A percentile compares a stretch with the other conserved stretches of the same genome.
These are phyloP conservation scores for Botrytis squamosa DNA, from an alignment of 2,329 filamentous ascomycete genomes.

Conservation along the genomic window DNA sequence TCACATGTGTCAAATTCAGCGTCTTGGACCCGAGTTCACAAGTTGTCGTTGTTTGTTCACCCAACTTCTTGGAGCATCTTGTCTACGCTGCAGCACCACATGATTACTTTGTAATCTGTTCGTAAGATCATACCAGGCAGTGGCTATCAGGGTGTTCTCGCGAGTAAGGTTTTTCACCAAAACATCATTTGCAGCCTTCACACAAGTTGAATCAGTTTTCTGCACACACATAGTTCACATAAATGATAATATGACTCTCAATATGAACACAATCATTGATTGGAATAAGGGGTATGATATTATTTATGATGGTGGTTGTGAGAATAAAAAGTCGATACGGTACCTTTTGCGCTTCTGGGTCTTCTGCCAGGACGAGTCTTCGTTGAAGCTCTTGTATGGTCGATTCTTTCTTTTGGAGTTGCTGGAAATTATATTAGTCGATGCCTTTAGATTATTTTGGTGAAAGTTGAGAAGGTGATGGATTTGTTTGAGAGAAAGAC, in stretches of 20 bases:
- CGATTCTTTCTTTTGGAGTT: constrained; percentile 34
- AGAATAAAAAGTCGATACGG: constrained; percentile 28
- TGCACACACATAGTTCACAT: constrained; percentile 22
- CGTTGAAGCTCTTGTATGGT: constrained; percentile 35
- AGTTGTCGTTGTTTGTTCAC: constrained; percentile 77
- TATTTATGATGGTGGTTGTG: constrained; percentile 18
- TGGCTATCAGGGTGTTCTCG: constrained; percentile 75
- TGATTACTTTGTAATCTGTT: constrained; percentile 79
- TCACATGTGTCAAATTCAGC: constrained; percentile 18
- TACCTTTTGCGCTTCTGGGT: constrained; percentile 38
- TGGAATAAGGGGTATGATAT: constrained; percentile 13
- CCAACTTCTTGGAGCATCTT: constrained; percentile 77
- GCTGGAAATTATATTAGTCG: constrained; percentile 33
- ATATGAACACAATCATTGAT: constrained; percentile 13
- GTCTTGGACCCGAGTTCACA: constrained; percentile 49
- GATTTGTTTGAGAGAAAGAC: constrained; percentile 1
- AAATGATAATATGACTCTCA: constrained; percentile 6
- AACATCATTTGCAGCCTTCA: constrained; percentile 36
- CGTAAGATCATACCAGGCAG: constrained; percentile 84
- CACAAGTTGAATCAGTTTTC: constrained; percentile 23
- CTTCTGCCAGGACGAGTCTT: constrained; percentile 33
- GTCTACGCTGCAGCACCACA: constrained; percentile 71
- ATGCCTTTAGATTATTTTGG: background rate
- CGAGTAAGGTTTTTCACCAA: constrained; percentile 62
- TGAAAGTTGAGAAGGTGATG: constrained; percentile 3